Percentiles rank a stretch among this genome's conserved stretches.
Conservation (phyloP, 108 stramenopile genomes). For the Nitzschia palea region DNA sequence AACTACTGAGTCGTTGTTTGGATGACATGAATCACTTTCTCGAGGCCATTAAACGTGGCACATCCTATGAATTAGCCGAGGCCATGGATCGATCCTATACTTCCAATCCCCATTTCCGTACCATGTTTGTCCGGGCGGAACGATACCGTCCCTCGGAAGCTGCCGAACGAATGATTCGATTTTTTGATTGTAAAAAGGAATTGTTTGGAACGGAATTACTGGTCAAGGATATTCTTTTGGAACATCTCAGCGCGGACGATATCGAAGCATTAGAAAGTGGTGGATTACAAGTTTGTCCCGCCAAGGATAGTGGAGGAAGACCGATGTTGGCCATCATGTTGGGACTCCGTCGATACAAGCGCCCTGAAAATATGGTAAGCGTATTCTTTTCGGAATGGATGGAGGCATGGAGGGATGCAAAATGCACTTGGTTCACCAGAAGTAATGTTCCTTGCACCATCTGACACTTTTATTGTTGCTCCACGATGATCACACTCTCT, state of each 20-base stretch:
- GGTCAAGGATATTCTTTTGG: constrained; percentile 16
- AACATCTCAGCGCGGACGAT: constrained; percentile 16
- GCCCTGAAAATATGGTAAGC: constrained; percentile 7
- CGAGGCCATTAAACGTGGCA: background rate
- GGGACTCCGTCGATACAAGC: constrained; percentile 8
- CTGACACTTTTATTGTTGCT: background rate
- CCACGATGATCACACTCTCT: background rate
- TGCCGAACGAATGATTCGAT: constrained; percentile 9
- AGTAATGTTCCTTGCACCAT: no score
- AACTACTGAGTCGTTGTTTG: background rate
- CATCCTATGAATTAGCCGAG: constrained; percentile 11
- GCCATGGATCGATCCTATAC: constrained; percentile 11
- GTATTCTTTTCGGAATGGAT: background rate
- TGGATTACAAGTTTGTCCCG: constrained; percentile 13
- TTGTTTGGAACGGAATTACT: constrained; percentile 18
- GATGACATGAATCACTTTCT: background rate
- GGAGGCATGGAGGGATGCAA: no score
- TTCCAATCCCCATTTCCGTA: background rate
- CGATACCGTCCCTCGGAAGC: constrained; percentile 11
- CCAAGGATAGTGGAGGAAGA: constrained; percentile 17
- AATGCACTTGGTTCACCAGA: no score
- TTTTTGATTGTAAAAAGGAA: constrained; percentile 14
- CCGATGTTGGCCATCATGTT: constrained; percentile 8
- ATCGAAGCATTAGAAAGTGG: constrained; percentile 5
- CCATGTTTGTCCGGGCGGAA: constrained; percentile 30